Evolutionary conservation across 176 grass and related monocot species (phyloP).

Genomic region (Aegilops bicornis): DNA sequence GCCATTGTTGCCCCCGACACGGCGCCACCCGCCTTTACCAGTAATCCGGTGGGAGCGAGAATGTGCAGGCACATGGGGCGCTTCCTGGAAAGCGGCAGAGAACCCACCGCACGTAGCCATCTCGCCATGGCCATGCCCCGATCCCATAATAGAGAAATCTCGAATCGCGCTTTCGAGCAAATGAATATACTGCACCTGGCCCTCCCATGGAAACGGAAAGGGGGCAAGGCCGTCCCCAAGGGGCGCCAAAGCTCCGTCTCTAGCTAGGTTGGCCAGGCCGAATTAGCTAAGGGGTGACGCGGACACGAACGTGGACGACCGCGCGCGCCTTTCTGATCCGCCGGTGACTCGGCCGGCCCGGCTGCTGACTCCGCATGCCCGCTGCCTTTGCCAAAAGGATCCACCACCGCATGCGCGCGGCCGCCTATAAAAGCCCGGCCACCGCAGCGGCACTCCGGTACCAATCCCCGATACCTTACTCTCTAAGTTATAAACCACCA

Average conservation of each 20-base stretch:
- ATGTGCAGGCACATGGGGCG: constrained; percentile 58
- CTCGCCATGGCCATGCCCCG: background rate
- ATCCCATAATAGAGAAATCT: constrained; percentile 31
- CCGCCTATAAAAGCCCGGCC: constrained; percentile 29
- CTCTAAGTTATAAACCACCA: constrained; percentile 15
- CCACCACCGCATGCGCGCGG: background rate
- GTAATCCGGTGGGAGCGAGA: constrained; percentile 21
- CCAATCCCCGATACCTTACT: constrained; percentile 40
- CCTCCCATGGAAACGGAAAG: constrained; percentile 11
- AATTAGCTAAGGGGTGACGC: background rate
- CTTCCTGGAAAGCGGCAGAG: constrained; percentile 47
- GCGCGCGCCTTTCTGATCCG: constrained; percentile 37
- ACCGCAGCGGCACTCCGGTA: constrained; percentile 34
- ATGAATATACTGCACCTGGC: constrained; percentile 47
- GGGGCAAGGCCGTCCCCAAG: background rate
- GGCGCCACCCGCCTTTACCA: background rate
- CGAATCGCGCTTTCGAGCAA: constrained; percentile 24
- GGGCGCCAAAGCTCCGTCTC: background rate
- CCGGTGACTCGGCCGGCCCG: constrained; percentile 47
- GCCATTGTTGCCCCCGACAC: constrained; percentile 27
- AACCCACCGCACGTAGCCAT: constrained; percentile 24
- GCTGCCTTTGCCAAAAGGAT: constrained; percentile 36
- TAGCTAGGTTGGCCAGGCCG: background rate
- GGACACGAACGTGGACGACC: constrained; percentile 45
- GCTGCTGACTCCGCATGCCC: constrained; percentile 51